A percentile compares a stretch with the other conserved stretches of the same genome.
phyloP scores from a whole-genome alignment of 495 filamentous ascomycete genomes.

The Penicillium bovifimosum region DNA sequence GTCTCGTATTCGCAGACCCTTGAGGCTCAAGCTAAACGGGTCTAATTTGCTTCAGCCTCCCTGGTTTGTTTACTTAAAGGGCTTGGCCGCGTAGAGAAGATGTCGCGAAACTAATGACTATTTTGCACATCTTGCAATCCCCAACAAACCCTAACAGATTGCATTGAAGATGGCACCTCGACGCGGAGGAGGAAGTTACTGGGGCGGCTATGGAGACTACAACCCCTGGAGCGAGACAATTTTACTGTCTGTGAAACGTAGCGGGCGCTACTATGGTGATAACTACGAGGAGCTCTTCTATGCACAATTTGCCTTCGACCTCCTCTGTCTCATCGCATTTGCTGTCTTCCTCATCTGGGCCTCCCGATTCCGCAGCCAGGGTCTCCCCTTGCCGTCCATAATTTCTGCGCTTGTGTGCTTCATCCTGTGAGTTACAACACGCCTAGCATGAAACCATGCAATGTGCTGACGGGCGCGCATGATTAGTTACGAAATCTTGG shows the following conservation, averaged over 20 bases:
- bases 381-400: slow-evolving; percentile 9
- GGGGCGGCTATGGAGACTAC: neutral
- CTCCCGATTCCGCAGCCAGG: slow-evolving; percentile 14
- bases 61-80: neutral
- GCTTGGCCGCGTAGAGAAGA: neutral
- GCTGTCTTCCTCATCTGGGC: slow-evolving; percentile 19
- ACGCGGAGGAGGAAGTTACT: slow-evolving; percentile 14
- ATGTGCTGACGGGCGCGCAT: neutral
- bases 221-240: slow-evolving; percentile 11
- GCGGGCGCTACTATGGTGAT: neutral
- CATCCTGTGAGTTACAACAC: slow-evolving; percentile 9
- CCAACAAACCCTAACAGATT: neutral
- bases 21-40: neutral
- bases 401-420: slow-evolving; percentile 6
- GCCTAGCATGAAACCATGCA: neutral
- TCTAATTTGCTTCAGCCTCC: slow-evolving; percentile 1
- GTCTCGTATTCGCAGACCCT: slow-evolving; percentile 1
- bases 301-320: slow-evolving; percentile 14
- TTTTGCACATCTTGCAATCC: no score
- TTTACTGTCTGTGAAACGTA: neutral
- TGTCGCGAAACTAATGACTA: neutral
- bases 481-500: neutral
- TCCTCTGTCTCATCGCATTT: slow-evolving; percentile 14
- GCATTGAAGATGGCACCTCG: slow-evolving; percentile 10
- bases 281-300: slow-evolving; percentile 1